A percentile compares a stretch with the other conserved stretches of the same genome.
phyloP scores from a whole-genome alignment of 2,329 filamentous ascomycete genomes.

The Rhexocercosporidium sp. region DNA sequence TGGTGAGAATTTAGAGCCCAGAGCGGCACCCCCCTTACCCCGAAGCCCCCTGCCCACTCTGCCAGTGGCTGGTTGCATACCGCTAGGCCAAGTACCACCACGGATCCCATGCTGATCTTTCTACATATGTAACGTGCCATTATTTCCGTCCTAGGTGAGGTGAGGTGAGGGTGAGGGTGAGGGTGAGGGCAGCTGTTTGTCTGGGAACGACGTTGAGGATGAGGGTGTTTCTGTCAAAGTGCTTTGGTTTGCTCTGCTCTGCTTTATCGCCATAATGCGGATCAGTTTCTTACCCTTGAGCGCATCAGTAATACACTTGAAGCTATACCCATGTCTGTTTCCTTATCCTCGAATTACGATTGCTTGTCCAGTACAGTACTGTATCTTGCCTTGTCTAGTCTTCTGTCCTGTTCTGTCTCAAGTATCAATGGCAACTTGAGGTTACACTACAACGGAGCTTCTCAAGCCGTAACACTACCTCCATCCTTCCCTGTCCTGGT shows the following conservation, averaged over 20 bases:
- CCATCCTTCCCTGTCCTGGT: neutral
- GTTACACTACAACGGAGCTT: slow-evolving; percentile 12
- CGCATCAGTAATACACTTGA: neutral
- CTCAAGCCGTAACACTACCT: neutral
- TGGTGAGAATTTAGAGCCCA: slow-evolving; percentile 14
- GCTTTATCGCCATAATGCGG: neutral
- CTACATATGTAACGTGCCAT: slow-evolving; percentile 38
- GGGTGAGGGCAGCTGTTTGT: neutral
- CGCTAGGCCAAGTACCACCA: neutral
- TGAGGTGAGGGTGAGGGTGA: no score
- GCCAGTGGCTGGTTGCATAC: slow-evolving; percentile 33
- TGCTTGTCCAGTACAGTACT: neutral
- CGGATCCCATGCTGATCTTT: slow-evolving; percentile 25
- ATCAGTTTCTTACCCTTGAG: neutral
- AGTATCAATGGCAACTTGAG: neutral
- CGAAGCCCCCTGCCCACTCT: neutral
- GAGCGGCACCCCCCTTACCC: neutral
- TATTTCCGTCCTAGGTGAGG: slow-evolving; percentile 27
- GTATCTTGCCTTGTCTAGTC: neutral
- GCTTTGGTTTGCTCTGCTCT: neutral
- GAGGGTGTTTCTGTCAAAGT: neutral
- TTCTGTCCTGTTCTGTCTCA: neutral
- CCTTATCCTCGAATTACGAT: slow-evolving; percentile 6
- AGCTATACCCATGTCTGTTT: neutral
- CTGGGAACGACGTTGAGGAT: slow-evolving; percentile 9